Percentiles rank a stretch among this genome's conserved stretches.
Evolutionary conservation across 1,139 yeast genomes (phyloP).

Genomic region (Kurtzmaniella quercitrusa): DNA sequence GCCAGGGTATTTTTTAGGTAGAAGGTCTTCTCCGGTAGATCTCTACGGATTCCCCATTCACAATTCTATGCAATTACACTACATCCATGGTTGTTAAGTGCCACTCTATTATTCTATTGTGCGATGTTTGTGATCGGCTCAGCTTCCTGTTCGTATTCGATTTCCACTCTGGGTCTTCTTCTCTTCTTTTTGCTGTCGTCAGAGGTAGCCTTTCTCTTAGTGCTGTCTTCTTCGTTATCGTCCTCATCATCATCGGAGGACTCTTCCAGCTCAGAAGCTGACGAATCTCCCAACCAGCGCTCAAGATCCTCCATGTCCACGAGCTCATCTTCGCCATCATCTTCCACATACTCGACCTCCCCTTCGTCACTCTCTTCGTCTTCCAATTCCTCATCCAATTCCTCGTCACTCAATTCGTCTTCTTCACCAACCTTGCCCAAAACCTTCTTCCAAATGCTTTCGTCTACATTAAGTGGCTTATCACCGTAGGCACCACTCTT

Average conservation of each 20-base stretch:
- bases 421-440: conserved; percentile 67
- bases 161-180: conserved; percentile 76
- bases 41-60: too few species aligned
- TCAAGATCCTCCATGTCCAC: conserved; percentile 91
- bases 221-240: conserved; percentile 16
- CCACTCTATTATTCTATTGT: conserved; percentile 9
- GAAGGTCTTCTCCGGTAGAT: too few species aligned
- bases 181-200: conserved; percentile 40
- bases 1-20: too few species aligned
- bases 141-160: conserved; percentile 76
- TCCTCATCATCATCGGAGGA: conserved; percentile 19
- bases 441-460: conserved; percentile 91
- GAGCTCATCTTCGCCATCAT: conserved; percentile 80
- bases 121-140: conserved; percentile 34
- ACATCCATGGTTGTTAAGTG: conserved; percentile 2
- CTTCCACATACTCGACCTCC: conserved; percentile 82
- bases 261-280: conserved; percentile 35
- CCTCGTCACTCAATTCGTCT: conserved; percentile 57
- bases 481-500: conserved; percentile 99
- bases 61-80: neutral
- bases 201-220: conserved; percentile 35
- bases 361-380: conserved; percentile 65
- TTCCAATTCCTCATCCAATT: conserved; percentile 54
- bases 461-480: conserved; percentile 94
- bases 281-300: conserved; percentile 77